These are phyloP conservation scores for Raphanus hybrid DNA, from an alignment of 441 rosid genomes.

Conservation along the genomic window DNA sequence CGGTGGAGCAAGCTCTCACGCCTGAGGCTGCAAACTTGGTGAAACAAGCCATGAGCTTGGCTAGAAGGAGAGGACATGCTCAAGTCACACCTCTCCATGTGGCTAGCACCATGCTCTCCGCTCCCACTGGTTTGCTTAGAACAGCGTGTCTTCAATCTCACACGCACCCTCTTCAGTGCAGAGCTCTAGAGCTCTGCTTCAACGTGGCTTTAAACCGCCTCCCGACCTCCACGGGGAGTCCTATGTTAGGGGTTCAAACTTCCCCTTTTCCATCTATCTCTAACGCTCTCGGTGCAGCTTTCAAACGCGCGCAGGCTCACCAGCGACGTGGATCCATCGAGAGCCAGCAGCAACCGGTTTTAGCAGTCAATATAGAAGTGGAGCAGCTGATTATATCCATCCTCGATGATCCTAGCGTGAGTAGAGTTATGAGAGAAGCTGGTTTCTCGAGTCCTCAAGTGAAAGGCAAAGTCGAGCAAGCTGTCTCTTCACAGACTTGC, in stretches of 20 bases:
- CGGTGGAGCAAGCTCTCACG: conserved; percentile 74
- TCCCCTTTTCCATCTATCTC: conserved; percentile 66
- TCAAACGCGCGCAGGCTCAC: conserved; percentile 83
- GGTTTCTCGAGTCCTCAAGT: conserved; percentile 77
- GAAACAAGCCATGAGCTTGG: conserved; percentile 67
- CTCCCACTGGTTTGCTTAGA: conserved; percentile 59
- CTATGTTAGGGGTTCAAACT: conserved; percentile 53
- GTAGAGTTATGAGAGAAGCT: conserved; percentile 83
- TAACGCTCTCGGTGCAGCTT: conserved; percentile 77
- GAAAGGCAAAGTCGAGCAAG: conserved; percentile 67
- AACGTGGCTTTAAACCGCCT: conserved; percentile 81
- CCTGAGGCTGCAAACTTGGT: conserved; percentile 64
- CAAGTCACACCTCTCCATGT: conserved; percentile 82
- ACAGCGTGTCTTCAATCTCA: conserved; percentile 75
- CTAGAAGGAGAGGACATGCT: conserved; percentile 72
- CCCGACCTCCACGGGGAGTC: conserved; percentile 57
- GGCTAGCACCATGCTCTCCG: conserved; percentile 70
- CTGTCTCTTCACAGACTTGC: conserved; percentile 51
- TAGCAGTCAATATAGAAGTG: conserved; percentile 68
- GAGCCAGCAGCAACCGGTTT: conserved; percentile 67
- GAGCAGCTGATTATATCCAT: conserved; percentile 77
- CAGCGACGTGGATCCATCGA: conserved; percentile 73
- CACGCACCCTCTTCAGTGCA: conserved; percentile 79
- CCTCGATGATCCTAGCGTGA: conserved; percentile 77
- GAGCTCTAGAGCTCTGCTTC: conserved; percentile 79